Evolutionary conservation across 306 rosid species (phyloP).

Genomic region (Sophora flavescens): DNA sequence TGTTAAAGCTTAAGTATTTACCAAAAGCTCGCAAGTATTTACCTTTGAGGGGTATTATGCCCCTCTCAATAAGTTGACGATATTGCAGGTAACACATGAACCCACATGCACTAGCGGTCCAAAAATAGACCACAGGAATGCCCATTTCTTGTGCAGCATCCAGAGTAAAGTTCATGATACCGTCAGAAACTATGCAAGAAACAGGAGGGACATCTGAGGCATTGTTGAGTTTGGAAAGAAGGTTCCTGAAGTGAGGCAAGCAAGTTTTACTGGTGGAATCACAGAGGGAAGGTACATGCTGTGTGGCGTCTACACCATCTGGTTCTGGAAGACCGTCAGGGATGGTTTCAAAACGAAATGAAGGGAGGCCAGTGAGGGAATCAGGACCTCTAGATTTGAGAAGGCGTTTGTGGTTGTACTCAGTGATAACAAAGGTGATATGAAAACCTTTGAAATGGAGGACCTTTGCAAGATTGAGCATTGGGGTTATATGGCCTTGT

Average conservation of each 20-base stretch:
- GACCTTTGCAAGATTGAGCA: slow-evolving; percentile 42
- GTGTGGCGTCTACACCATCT: slow-evolving; percentile 46
- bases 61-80: slow-evolving; percentile 33
- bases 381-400: slow-evolving; percentile 36
- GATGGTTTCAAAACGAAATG: slow-evolving; percentile 39
- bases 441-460: slow-evolving; percentile 38
- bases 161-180: slow-evolving; percentile 46
- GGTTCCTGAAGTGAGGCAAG: slow-evolving; percentile 41
- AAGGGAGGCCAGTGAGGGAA: slow-evolving; percentile 34
- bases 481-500: slow-evolving; percentile 59
- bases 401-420: not conserved
- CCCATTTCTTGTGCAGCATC: slow-evolving; percentile 32
- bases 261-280: slow-evolving; percentile 39
- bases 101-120: slow-evolving; percentile 56
- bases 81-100: slow-evolving; percentile 47
- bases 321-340: slow-evolving; percentile 61
- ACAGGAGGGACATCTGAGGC: slow-evolving; percentile 45
- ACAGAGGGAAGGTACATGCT: slow-evolving; percentile 43
- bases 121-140: slow-evolving; percentile 43
- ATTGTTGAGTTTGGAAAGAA: slow-evolving; percentile 47
- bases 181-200: slow-evolving; percentile 53
- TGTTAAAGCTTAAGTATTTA: no score
- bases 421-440: slow-evolving; percentile 26
- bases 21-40: not conserved
- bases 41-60: slow-evolving; percentile 55